These are phyloP conservation scores for Venturia asperata DNA, from an alignment of 2,329 filamentous ascomycete species.

Conservation along the genomic window DNA sequence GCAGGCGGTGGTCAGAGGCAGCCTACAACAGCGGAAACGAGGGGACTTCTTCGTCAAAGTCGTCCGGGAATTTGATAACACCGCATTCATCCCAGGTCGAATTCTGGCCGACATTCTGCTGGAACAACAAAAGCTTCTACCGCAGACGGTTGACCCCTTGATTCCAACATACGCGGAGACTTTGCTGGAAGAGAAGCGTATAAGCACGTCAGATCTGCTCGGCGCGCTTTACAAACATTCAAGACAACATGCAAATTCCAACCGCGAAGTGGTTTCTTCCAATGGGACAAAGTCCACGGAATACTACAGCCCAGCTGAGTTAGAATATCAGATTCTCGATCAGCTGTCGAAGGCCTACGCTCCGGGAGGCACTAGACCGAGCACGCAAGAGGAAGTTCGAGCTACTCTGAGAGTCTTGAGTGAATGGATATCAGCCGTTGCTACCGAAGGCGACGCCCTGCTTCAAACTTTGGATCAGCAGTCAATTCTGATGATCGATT, in stretches of 20 bases:
- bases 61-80: conserved; percentile 29
- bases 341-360: conserved; percentile 14
- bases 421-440: conserved; percentile 19
- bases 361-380: conserved; percentile 13
- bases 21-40: conserved; percentile 30
- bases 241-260: not conserved
- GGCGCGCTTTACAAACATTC: conserved; percentile 18
- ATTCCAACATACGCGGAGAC: conserved; percentile 17
- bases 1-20: conserved; percentile 22
- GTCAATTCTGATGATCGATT: conserved; percentile 53
- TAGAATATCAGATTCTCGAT: conserved; percentile 18
- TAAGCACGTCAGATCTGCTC: conserved; percentile 20
- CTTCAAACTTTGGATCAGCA: conserved; percentile 26
- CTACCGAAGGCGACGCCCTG: conserved; percentile 13
- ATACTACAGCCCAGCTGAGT: conserved; percentile 10
- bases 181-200: conserved; percentile 14
- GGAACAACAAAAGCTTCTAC: conserved; percentile 27
- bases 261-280: not conserved
- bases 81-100: conserved; percentile 30
- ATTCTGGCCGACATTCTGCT: conserved; percentile 33
- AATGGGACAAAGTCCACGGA: not conserved
- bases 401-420: conserved; percentile 12
- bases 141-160: conserved; percentile 29
- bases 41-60: conserved; percentile 30
- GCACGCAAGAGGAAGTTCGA: conserved; percentile 17